Evolutionary conservation across 345 rosid species (phyloP).

Genomic region (Hevea brasiliensis): DNA sequence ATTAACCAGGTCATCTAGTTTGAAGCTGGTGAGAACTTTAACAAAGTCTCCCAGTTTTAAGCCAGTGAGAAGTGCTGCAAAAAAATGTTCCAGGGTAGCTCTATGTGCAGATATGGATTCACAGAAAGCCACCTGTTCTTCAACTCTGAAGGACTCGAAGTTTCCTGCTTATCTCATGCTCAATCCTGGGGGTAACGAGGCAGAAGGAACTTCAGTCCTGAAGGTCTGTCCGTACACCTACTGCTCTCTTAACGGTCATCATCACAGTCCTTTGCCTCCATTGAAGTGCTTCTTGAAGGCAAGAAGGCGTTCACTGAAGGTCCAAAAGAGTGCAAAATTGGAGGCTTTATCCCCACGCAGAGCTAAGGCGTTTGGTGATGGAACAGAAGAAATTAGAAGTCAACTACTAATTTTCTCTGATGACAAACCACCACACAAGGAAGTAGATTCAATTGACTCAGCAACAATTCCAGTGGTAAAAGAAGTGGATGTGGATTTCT

Average conservation of each 20-base stretch:
- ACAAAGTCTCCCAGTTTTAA: conserved; percentile 72
- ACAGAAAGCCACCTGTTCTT: conserved; percentile 84
- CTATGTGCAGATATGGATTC: conserved; percentile 43
- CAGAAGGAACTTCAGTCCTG: conserved; percentile 68
- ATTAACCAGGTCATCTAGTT: conserved; percentile 49
- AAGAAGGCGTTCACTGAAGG: conserved; percentile 58
- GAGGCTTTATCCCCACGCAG: conserved; percentile 35
- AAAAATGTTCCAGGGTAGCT: conserved; percentile 45
- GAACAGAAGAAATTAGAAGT: conserved; percentile 7
- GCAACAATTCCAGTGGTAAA: conserved; percentile 14
- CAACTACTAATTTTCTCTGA: conserved; percentile 9
- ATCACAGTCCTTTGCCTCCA: conserved; percentile 65
- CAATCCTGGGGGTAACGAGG: conserved; percentile 60
- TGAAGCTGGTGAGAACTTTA: conserved; percentile 53
- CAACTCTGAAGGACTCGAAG: conserved; percentile 80
- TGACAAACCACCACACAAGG: conserved; percentile 11
- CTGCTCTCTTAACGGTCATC: conserved; percentile 94
- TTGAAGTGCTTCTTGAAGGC: conserved; percentile 67
- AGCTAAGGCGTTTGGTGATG: conserved; percentile 18
- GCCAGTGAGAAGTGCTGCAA: conserved; percentile 40
- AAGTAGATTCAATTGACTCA: conserved; percentile 5
- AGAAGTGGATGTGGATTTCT: conserved; percentile 33
- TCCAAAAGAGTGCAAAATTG: conserved; percentile 49
- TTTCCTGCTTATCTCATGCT: conserved; percentile 70
- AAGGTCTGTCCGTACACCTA: conserved; percentile 82